These are phyloP conservation scores for Wickerhamomyces sydowiorum DNA, from an alignment of 805 yeast species.

Conservation along the genomic window DNA sequence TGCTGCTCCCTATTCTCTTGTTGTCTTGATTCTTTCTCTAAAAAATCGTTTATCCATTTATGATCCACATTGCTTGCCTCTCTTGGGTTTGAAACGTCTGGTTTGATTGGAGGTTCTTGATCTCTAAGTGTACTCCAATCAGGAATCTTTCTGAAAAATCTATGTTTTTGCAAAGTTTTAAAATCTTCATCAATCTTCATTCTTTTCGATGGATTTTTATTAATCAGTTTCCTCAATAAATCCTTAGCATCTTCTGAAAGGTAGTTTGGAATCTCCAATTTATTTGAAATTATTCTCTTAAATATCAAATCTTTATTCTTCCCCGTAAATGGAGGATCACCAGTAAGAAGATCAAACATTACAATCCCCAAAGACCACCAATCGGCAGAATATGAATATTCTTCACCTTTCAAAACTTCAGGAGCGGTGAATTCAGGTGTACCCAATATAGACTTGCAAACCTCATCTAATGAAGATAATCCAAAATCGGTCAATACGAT, in stretches of 20 bases:
- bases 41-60: constrained; percentile 60
- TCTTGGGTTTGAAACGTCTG: constrained; percentile 67
- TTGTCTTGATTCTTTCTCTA: constrained; percentile 1
- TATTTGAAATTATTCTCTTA: constrained; percentile 61
- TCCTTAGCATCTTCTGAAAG: constrained; percentile 74
- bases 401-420: constrained; percentile 74
- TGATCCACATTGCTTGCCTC: constrained; percentile 78
- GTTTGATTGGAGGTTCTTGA: constrained; percentile 67
- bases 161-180: constrained; percentile 44
- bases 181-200: constrained; percentile 45
- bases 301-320: constrained; percentile 61
- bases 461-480: constrained; percentile 39
- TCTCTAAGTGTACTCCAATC: constrained; percentile 54
- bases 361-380: constrained; percentile 93
- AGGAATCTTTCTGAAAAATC: constrained; percentile 64
- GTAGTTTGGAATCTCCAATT: constrained; percentile 59
- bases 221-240: constrained; percentile 54
- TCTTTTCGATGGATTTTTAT: constrained; percentile 65
- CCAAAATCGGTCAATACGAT: constrained; percentile 85
- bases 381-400: constrained; percentile 75
- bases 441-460: constrained; percentile 34
- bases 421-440: constrained; percentile 66
- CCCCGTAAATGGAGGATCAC: constrained; percentile 83
- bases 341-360: constrained; percentile 69
- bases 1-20: not conserved